A percentile compares a stretch with the other conserved stretches of the same genome.
Evolutionary conservation across 331 rosid species (phyloP).

Genomic region (Ulmus americana): DNA sequence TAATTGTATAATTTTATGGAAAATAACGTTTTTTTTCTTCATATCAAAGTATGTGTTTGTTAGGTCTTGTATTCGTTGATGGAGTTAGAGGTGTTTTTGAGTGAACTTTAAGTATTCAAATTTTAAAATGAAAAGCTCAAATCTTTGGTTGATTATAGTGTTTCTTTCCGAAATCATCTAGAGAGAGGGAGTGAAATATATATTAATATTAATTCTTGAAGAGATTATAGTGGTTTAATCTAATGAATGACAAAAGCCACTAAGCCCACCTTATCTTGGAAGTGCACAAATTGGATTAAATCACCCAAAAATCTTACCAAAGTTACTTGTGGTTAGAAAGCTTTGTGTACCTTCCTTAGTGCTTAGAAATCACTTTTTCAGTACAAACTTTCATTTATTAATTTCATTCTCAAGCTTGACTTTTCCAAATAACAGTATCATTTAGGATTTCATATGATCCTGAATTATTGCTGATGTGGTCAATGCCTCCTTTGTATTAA

Average conservation of each 20-base stretch:
- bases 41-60: background rate
- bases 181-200: background rate
- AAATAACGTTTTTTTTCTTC: background rate
- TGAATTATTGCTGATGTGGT: slow-evolving; percentile 24
- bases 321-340: slow-evolving; percentile 32
- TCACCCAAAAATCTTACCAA: slow-evolving; percentile 36
- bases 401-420: slow-evolving; percentile 28
- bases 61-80: background rate
- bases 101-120: background rate
- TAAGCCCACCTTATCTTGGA: slow-evolving; percentile 43
- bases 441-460: slow-evolving; percentile 30
- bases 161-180: too few species aligned
- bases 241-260: slow-evolving; percentile 41
- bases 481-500: slow-evolving; percentile 28
- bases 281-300: slow-evolving; percentile 39
- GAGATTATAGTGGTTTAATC: slow-evolving; percentile 12
- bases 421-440: slow-evolving; percentile 31
- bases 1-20: background rate
- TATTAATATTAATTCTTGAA: background rate
- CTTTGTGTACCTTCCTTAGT: slow-evolving; percentile 35
- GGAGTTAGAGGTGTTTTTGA: background rate
- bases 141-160: background rate
- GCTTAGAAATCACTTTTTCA: slow-evolving; percentile 38
- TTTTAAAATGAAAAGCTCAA: background rate
- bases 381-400: slow-evolving; percentile 28